phyloP scores from a whole-genome alignment of 331 rosid genomes.

The Malus hybrid region DNA sequence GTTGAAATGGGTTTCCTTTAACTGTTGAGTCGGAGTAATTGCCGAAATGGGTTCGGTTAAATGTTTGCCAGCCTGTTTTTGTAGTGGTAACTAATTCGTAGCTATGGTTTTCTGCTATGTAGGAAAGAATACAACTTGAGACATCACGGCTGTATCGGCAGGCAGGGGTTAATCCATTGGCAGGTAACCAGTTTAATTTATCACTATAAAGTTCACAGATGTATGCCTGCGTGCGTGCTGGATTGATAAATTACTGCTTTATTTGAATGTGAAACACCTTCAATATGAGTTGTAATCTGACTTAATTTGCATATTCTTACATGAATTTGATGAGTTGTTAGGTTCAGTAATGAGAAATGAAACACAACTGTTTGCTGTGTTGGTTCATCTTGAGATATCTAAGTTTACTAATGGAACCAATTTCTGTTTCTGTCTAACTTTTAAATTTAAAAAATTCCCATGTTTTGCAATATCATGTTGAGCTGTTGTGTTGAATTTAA shows the following conservation, averaged over 20 bases:
- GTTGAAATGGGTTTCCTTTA: neutral
- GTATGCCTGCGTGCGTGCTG: neutral
- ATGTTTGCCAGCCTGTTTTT: neutral
- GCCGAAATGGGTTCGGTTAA: neutral
- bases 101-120: slow-evolving; percentile 23
- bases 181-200: slow-evolving; percentile 37
- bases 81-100: neutral
- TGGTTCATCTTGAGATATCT: neutral
- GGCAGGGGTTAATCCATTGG: slow-evolving; percentile 98
- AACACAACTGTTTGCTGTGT: neutral
- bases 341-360: neutral
- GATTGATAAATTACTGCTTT: neutral
- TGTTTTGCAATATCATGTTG: neutral
- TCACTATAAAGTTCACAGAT: neutral
- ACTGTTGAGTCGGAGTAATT: slow-evolving; percentile 12
- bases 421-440: neutral
- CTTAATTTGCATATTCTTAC: neutral
- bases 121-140: slow-evolving; percentile 99
- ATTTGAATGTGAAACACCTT: neutral
- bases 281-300: neutral
- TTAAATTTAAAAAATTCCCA: neutral
- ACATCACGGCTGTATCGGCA: slow-evolving; percentile 85
- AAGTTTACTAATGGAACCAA: neutral
- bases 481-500: neutral
- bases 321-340: neutral